Percentiles rank a stretch among this genome's conserved stretches.
phyloP scores from a whole-genome alignment of 2,329 filamentous ascomycete species.

The Pezicula radicicola region DNA sequence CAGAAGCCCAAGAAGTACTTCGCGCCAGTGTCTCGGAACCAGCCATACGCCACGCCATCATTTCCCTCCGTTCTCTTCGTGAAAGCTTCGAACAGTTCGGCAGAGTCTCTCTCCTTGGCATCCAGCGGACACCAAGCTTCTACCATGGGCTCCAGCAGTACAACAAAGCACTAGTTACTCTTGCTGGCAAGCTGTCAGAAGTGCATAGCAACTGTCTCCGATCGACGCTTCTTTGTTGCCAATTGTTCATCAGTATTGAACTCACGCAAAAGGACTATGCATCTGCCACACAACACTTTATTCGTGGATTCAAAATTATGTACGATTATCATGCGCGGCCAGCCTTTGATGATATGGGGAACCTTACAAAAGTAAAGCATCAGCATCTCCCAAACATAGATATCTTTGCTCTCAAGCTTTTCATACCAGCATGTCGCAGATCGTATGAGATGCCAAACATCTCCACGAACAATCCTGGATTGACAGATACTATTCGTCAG shows the following conservation, averaged over 20 bases:
- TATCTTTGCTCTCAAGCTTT: constrained; percentile 39
- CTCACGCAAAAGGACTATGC: constrained; percentile 37
- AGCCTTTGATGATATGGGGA: constrained; percentile 19
- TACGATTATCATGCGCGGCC: constrained; percentile 37
- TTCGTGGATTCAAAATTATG: constrained; percentile 41
- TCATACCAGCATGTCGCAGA: constrained; percentile 39
- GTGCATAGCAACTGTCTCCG: constrained; percentile 27
- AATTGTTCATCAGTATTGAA: constrained; percentile 45
- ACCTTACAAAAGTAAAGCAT: constrained; percentile 30
- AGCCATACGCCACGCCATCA: constrained; percentile 35
- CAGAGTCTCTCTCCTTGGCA: constrained; percentile 19
- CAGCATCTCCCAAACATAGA: constrained; percentile 35
- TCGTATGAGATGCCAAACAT: constrained; percentile 26
- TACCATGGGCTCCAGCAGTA: constrained; percentile 40
- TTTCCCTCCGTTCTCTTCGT: constrained; percentile 36
- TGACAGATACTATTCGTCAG: constrained; percentile 8
- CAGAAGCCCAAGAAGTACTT: constrained; percentile 38
- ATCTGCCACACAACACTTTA: constrained; percentile 40
- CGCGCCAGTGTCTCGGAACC: constrained; percentile 34
- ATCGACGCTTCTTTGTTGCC: constrained; percentile 42
- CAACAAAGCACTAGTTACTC: constrained; percentile 35
- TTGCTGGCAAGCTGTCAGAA: constrained; percentile 36
- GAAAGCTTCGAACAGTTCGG: constrained; percentile 33
- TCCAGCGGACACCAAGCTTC: constrained; percentile 28
- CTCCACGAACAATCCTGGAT: constrained; percentile 33